Evolutionary conservation across 306 rosid genomes (phyloP), one percentile per base, ranked within the genome.

Genomic region (Coriaria nepalensis): DNA sequence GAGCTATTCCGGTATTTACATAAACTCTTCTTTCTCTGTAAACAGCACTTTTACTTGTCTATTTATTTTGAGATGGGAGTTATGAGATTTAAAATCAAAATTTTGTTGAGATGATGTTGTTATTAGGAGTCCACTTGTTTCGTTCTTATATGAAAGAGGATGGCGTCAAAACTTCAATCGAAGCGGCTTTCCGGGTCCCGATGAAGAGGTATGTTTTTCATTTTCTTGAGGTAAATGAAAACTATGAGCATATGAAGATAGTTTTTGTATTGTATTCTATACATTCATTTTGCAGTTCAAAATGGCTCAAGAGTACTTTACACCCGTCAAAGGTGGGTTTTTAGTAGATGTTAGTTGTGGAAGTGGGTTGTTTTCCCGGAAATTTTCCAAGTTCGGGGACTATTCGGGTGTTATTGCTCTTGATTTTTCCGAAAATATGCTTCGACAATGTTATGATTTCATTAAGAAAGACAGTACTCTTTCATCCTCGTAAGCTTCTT

Each of bases 371-470:
- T 90, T 90, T 71, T 77, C 87, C 15, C 68, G 94, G 64, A 85
- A 90, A 52, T 85, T 90, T 41, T 82, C 83, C 10, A 71, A 85
- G 63, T 79, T 92, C 9, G 85, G 70, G 60, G 11, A 62, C 2
- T 90, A 81, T 60, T 79, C 92, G 57, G 80, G 76, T 48, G 94
- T 90, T 55, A 47, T 75, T 37, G 95, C 92, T 9, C 82, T 85
- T 62, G 95, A 90, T 69, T 85, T 81, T 66, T 90, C 98, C 10
- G 95, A 90, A 60, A 85, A 85, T 68, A 85, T 85, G 95, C 94
- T 90, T 52, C 84, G 88, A 37, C 94, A 85, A 60, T 66, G 92
- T 58, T 79, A 81, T 10, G 76, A 90, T 63, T 90, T 90, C 81
- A 76, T 85, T 43, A 73, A 77, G 75, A 73, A 66, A 67, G 95